A percentile compares a stretch with the other conserved stretches of the same genome.
These are phyloP conservation scores for Cornus suecica DNA, from an alignment of 148 eudicot species.

Conservation along the genomic window DNA sequence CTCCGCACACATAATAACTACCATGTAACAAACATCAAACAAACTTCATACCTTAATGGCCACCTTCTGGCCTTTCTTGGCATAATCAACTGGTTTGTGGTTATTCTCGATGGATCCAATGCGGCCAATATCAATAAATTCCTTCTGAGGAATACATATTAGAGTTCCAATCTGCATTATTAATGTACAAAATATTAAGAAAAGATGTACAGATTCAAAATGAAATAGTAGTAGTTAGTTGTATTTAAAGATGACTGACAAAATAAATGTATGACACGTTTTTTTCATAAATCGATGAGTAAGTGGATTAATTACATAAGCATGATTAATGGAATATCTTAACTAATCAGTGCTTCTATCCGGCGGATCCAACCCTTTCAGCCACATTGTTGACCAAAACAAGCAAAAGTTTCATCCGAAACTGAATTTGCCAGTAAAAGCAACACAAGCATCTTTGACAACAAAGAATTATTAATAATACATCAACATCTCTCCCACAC, in stretches of 20 bases:
- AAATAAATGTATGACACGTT: background rate
- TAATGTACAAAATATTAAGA: background rate
- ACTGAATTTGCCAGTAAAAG: background rate
- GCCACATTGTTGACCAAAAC: background rate
- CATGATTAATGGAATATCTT: background rate
- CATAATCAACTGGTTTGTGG: slow-evolving; percentile 64
- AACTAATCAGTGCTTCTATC: background rate
- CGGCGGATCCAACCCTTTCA: background rate
- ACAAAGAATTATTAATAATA: background rate
- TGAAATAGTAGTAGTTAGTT: background rate
- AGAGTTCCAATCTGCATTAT: slow-evolving; percentile 79
- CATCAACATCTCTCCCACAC: background rate
- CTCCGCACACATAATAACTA: background rate
- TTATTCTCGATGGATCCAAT: slow-evolving; percentile 80
- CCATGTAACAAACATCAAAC: background rate
- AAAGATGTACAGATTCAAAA: too few species aligned
- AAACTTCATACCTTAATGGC: slow-evolving; percentile 69
- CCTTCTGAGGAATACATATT: slow-evolving; percentile 69
- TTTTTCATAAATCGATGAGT: background rate
- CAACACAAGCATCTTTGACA: background rate
- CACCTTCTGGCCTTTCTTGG: slow-evolving; percentile 81
- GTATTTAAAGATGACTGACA: background rate
- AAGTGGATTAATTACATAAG: background rate
- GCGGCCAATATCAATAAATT: slow-evolving; percentile 70
- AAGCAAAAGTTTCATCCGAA: background rate